Base-by-base conservation (phyloP, 495 filamentous ascomycete genomes). In the Clohesyomyces aquaticus region DNA sequence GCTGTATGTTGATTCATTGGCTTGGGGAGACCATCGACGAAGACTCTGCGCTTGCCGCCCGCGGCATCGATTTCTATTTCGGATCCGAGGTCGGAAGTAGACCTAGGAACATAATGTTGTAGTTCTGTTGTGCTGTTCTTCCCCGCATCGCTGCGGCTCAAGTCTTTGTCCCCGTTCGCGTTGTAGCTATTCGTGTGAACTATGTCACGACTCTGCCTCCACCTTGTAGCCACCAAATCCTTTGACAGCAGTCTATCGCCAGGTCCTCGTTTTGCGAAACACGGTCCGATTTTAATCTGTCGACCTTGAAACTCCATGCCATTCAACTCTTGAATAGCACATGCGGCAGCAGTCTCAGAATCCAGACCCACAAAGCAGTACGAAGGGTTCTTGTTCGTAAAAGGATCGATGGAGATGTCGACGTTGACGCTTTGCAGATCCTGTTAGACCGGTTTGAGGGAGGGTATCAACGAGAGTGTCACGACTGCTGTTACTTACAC, bases 341-440 rank as follows among this genome's bases (percentile, higher is more conserved):
- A 38, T 38, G 32, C 14, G 32, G 32, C 32, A 14, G 32, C 45
- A 4, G 8, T 8, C 18, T n/a, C 45, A n/a, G 45, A 4, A 18
- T 47, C 45, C 6, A 47, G 8, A n/a, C 18, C 45, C 8, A 47
- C 45, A 18, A 47, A 47, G 45, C 45, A 47, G 45, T 47, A 47
- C 8, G 45, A 47, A n/a, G 45, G 45, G 21, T 47, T 47, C 8
- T n/a, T 6, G 8, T n/a, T 4, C 45, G 45, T 47, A n/a, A 18
- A 47, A 4, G 45, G 45, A n/a, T 47, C 45, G 6, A 47, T 47
- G 16, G 45, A 47, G 45, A 47, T 47, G 45, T 47, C 45, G 21
- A 47, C 18, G n/a, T 47, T 47, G 4, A 8, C 21, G 45, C 45
- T 47, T 47, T 14, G 14, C 6, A 14, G 32, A 38, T 6, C 14